Percentiles rank a stretch among this genome's conserved stretches.
Evolutionary conservation across 176 grass and related monocot genomes (phyloP).

Genomic region (Areca catechu): DNA sequence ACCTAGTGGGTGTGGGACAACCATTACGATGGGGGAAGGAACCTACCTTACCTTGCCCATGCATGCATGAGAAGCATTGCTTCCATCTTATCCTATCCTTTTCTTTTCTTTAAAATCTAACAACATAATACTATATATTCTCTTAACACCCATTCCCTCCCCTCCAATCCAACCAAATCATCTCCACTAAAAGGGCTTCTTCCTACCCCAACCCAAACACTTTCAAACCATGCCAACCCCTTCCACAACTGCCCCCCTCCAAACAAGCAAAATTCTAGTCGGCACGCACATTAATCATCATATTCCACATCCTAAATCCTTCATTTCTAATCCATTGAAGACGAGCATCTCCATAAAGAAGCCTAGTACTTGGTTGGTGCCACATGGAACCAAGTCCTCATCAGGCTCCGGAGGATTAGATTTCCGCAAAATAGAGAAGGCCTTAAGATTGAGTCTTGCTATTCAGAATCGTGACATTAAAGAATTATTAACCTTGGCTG

Average conservation of each 20-base stretch:
- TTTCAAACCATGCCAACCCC: too few relatives aligned
- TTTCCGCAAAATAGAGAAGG: conserved; percentile 34
- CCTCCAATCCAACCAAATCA: neutral
- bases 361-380: neutral
- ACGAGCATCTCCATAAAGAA: neutral
- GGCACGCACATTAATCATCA: too few relatives aligned
- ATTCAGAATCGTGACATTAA: conserved; percentile 55
- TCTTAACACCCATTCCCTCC: conserved; percentile 8
- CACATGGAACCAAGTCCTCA: conserved; percentile 2
- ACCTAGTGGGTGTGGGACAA: conserved; percentile 1
- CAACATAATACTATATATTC: conserved; percentile 13
- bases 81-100: conserved; percentile 56
- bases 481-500: conserved; percentile 37
- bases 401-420: conserved; percentile 27
- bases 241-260: too few relatives aligned
- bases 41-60: conserved; percentile 36
- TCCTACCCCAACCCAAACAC: too few relatives aligned
- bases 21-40: conserved; percentile 19
- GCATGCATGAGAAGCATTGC: conserved; percentile 18
- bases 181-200: too few relatives aligned
- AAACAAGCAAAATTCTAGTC: too few relatives aligned
- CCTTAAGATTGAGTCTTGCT: conserved; percentile 50
- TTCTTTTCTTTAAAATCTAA: conserved; percentile 36
- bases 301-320: too few relatives aligned
- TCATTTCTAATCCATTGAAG: too few relatives aligned